phyloP scores from a whole-genome alignment of 1,139 yeast genomes.

The Arxiozyma bovina region DNA sequence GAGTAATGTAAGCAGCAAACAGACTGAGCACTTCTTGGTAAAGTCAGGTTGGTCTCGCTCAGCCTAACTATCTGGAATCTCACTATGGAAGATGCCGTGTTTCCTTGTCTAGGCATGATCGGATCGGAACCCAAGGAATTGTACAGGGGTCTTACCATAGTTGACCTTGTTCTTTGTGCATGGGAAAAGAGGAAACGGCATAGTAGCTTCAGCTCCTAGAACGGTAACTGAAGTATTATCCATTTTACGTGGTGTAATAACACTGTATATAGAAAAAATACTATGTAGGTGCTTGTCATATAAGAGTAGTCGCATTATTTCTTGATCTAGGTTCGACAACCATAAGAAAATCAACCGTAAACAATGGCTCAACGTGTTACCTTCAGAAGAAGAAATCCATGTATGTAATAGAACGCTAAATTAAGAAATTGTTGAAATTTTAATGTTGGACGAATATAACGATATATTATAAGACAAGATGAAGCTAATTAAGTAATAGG shows the following conservation, averaged over 20 bases:
- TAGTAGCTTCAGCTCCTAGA: neutral
- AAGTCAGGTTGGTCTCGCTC: neutral
- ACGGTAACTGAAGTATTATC: neutral
- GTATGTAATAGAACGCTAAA: constrained; percentile 38
- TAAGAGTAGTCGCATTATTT: too few species aligned
- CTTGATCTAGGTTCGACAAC: neutral
- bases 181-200: neutral
- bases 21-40: neutral
- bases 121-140: neutral
- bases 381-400: constrained; percentile 74
- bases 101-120: neutral
- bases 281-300: too few species aligned
- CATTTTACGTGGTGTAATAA: neutral
- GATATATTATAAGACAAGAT: neutral
- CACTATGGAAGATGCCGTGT: neutral
- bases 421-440: too few species aligned
- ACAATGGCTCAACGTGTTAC: constrained; percentile 76
- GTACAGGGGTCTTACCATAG: neutral
- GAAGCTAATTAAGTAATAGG: neutral
- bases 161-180: too few species aligned
- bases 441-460: neutral
- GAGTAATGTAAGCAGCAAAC: neutral
- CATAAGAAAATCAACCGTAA: constrained; percentile 17
- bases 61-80: neutral
- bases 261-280: neutral